phyloP scores from a whole-genome alignment of 2,329 filamentous ascomycete genomes.

The Aspergillus sp. region DNA sequence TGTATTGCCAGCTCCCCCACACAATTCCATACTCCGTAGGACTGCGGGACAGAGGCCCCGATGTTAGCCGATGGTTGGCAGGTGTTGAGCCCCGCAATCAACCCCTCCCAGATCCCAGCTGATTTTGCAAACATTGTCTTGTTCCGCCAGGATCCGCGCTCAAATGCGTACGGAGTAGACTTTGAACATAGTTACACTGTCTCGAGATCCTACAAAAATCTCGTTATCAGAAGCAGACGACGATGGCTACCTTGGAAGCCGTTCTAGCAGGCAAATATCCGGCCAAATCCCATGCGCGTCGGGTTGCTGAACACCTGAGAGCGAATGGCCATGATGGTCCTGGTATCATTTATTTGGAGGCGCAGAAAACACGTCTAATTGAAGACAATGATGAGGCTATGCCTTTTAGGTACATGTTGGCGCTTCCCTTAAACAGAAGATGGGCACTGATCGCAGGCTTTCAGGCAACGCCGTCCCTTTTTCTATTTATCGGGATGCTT shows the following conservation, averaged over 20 bases:
- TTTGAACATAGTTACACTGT: neutral
- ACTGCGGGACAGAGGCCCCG: neutral
- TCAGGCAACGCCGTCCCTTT: conserved; percentile 84
- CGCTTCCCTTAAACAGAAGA: neutral
- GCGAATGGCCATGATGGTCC: conserved; percentile 61
- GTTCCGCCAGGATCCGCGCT: neutral
- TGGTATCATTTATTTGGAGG: conserved; percentile 85
- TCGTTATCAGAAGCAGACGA: neutral
- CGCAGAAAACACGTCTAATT: conserved; percentile 73
- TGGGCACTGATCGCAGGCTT: conserved; percentile 9
- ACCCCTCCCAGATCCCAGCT: neutral
- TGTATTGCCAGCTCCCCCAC: no score
- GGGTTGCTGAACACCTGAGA: conserved; percentile 77
- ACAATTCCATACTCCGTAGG: neutral
- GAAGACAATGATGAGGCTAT: conserved; percentile 86
- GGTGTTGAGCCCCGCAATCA: conserved; percentile 1
- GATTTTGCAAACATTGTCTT: neutral
- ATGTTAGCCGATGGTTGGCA: neutral
- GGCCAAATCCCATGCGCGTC: conserved; percentile 80
- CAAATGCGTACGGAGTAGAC: neutral
- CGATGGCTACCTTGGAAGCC: conserved; percentile 34
- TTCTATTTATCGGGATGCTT: conserved; percentile 90
- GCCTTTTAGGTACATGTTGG: conserved; percentile 67
- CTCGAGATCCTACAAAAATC: neutral
- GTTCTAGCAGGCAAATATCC: conserved; percentile 65